Percentiles rank a stretch among this genome's conserved stretches.
Conservation (phyloP, 2,329 filamentous ascomycete species). For the Fusarium mexicanum region DNA sequence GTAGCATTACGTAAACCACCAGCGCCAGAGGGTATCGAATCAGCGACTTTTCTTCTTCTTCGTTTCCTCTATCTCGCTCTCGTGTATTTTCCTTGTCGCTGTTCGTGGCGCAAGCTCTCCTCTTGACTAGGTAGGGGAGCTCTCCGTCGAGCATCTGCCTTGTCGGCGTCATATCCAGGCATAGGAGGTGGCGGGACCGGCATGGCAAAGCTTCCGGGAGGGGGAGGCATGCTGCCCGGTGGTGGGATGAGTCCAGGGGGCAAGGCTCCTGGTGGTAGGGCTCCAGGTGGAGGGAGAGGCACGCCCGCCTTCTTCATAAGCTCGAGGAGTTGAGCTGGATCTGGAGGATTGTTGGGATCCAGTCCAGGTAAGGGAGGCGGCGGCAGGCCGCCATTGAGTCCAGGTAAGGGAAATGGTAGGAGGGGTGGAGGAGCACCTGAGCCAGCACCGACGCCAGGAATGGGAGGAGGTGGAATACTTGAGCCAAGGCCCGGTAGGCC, state of each 20-base stretch:
- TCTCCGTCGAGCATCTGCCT: conserved; percentile 56
- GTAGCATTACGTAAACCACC: conserved; percentile 25
- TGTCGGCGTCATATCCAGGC: conserved; percentile 47
- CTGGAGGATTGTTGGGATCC: conserved; percentile 68
- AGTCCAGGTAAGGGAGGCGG: conserved; percentile 64
- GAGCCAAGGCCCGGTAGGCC: conserved; percentile 56
- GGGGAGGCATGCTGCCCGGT: conserved; percentile 49
- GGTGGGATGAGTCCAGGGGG: conserved; percentile 59
- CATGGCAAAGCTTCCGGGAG: conserved; percentile 47
- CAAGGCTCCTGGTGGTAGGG: conserved; percentile 55
- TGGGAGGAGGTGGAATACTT: conserved; percentile 53
- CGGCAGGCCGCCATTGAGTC: conserved; percentile 56
- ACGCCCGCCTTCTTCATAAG: conserved; percentile 73
- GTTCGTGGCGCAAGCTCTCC: conserved; percentile 82
- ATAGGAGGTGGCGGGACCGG: conserved; percentile 53
- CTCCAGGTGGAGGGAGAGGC: conserved; percentile 64
- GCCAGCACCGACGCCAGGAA: conserved; percentile 61
- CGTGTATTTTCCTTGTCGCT: conserved; percentile 72
- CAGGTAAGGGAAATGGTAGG: conserved; percentile 64
- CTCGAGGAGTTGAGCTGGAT: conserved; percentile 69
- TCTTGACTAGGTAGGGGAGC: conserved; percentile 84
- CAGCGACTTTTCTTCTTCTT: conserved; percentile 2
- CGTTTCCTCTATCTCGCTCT: conserved; percentile 53
- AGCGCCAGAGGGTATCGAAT: conserved; percentile 40
- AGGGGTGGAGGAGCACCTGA: conserved; percentile 56